phyloP scores from a whole-genome alignment of 345 rosid genomes.

The Draba incana region DNA sequence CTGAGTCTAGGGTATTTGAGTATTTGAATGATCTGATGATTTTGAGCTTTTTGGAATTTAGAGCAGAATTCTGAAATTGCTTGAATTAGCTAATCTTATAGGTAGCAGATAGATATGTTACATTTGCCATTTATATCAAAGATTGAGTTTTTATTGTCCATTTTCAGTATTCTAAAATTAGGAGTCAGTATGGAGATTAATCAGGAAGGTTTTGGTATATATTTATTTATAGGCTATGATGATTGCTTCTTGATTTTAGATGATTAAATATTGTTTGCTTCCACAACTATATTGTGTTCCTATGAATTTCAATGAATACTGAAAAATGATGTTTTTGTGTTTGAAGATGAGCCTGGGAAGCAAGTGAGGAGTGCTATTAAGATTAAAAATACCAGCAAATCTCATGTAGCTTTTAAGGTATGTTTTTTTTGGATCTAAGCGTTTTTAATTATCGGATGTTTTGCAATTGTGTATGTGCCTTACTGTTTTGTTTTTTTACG shows the following conservation, averaged over 20 bases:
- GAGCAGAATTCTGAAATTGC: too few species aligned
- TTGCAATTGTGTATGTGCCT: not conserved
- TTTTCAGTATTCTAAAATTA: not conserved
- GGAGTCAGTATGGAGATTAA: not conserved
- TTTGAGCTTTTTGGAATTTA: too few species aligned
- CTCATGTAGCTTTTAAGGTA: conserved; percentile 94
- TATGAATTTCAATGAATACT: not conserved
- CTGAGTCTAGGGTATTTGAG: not conserved
- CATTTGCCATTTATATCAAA: not conserved
- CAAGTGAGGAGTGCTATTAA: conserved; percentile 93
- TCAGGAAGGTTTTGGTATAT: conserved; percentile 2
- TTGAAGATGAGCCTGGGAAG: conserved; percentile 96
- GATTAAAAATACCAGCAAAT: conserved; percentile 93
- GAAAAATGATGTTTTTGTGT: conserved; percentile 20
- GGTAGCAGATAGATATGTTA: not conserved
- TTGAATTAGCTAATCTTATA: not conserved
- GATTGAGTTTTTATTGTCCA: not conserved
- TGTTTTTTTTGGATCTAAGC: not conserved
- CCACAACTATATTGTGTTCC: not conserved
- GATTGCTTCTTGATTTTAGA: conserved; percentile 1
- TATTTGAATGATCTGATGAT: not conserved
- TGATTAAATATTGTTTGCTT: conserved; percentile 1
- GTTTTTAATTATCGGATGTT: not conserved
- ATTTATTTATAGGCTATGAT: conserved; percentile 1
- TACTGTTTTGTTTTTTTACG: not conserved